Evolutionary conservation across 192 early-diverging fungal genomes (phyloP).

Genomic region (Funneliformis geosporum): DNA sequence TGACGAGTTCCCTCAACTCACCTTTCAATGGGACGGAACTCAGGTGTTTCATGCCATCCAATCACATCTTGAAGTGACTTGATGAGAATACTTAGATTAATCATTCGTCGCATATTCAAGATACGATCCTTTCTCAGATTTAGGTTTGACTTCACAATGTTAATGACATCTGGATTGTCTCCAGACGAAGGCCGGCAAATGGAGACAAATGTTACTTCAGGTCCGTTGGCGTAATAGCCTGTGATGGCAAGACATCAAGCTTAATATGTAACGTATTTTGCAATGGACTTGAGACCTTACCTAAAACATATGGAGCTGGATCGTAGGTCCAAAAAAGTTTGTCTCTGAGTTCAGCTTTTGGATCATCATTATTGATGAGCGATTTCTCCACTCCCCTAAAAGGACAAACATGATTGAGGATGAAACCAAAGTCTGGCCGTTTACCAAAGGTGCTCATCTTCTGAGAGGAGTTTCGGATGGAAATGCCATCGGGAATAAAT

Average conservation of each 20-base stretch:
- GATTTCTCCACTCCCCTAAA: constrained; percentile 4
- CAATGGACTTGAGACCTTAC: not conserved
- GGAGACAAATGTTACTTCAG: not conserved
- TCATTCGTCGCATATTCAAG: not conserved
- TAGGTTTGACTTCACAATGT: not conserved
- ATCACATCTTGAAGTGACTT: not conserved
- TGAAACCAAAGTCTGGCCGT: constrained; percentile 3
- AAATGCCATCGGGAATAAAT: not conserved
- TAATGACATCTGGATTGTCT: constrained; percentile 12
- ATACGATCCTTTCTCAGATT: not conserved
- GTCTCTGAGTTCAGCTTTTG: not conserved
- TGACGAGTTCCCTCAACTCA: not conserved
- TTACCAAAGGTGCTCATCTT: not conserved
- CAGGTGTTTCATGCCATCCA: not conserved
- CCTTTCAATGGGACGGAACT: not conserved
- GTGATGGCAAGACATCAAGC: not conserved
- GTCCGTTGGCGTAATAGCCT: not conserved
- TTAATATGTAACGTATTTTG: not conserved
- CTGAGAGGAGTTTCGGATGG: not conserved
- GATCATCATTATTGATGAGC: not conserved
- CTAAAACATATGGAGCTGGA: constrained; percentile 6
- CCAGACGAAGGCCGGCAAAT: too few species aligned
- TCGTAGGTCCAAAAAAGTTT: constrained; percentile 13
- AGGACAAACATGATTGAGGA: not conserved
- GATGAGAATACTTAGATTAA: not conserved